A percentile compares a stretch with the other conserved stretches of the same genome.
Evolutionary conservation across 768 basidiomycete genomes (phyloP).

Genomic region (Suillus clintonianus): DNA sequence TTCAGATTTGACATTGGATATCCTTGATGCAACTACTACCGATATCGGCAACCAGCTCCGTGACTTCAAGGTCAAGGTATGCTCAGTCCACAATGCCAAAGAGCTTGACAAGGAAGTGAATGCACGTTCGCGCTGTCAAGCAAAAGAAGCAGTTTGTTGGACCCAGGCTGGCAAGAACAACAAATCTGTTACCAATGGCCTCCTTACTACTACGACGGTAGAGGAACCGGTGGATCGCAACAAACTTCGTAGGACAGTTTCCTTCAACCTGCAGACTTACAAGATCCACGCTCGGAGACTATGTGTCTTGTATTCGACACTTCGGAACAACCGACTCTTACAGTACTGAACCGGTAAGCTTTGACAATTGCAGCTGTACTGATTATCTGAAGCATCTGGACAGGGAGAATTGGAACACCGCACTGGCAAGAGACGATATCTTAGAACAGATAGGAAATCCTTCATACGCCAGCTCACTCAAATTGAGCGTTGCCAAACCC

Average conservation of each 20-base stretch:
- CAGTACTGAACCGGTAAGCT: slow-evolving; percentile 24
- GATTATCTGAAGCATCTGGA: too few relatives aligned
- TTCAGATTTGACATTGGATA: slow-evolving; percentile 10
- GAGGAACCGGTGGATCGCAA: too few relatives aligned
- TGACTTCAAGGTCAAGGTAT: slow-evolving; percentile 26
- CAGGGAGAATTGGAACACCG: slow-evolving; percentile 16
- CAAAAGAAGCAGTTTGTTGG: too few relatives aligned
- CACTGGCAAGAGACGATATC: slow-evolving; percentile 3
- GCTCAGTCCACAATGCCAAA: too few relatives aligned
- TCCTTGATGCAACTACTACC: slow-evolving; percentile 9
- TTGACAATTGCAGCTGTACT: too few relatives aligned
- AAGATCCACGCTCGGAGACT: slow-evolving; percentile 27
- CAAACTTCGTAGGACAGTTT: too few relatives aligned
- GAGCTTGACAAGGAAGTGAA: too few relatives aligned
- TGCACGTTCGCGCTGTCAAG: too few relatives aligned
- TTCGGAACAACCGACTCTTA: slow-evolving; percentile 39
- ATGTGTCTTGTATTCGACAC: slow-evolving; percentile 13
- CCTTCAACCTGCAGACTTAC: too few relatives aligned
- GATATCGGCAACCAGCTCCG: slow-evolving; percentile 17
- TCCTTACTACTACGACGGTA: too few relatives aligned
- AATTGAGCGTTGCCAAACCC: slow-evolving; percentile 5
- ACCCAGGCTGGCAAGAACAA: too few relatives aligned
- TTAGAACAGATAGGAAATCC: slow-evolving; percentile 1
- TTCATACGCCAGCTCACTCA: slow-evolving; percentile 6
- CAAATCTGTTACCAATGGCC: too few relatives aligned